Conservation (phyloP, 768 basidiomycete species). For the Kwoniella sp. region DNA sequence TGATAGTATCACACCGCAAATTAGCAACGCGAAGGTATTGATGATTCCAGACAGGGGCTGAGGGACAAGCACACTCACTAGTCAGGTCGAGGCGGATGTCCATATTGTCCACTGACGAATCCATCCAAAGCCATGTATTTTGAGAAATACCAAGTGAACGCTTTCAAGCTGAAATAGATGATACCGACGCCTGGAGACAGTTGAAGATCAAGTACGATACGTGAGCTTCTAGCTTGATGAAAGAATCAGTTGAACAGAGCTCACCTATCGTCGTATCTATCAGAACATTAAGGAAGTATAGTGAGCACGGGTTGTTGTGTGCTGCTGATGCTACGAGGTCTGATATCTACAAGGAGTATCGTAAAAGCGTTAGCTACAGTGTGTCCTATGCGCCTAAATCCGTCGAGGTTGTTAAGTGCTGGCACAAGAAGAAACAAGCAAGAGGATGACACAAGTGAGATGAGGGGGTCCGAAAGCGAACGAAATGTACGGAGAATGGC, state of each 20-base stretch:
- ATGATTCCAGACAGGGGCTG: too few species aligned
- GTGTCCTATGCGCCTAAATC: too few species aligned
- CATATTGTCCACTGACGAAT: slow-evolving; percentile 85
- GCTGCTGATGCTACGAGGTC: slow-evolving; percentile 70
- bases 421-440: too few species aligned
- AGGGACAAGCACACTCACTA: slow-evolving; percentile 72
- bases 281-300: slow-evolving; percentile 90
- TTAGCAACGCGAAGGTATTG: too few species aligned
- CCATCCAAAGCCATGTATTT: slow-evolving; percentile 70
- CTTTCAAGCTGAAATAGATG: slow-evolving; percentile 72
- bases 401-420: too few species aligned
- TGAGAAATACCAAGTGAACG: slow-evolving; percentile 67
- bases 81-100: slow-evolving; percentile 71
- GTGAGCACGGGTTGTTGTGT: slow-evolving; percentile 72
- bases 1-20: too few species aligned
- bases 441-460: too few species aligned
- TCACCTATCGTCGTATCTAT: slow-evolving; percentile 87
- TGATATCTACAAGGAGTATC: slow-evolving; percentile 62
- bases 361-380: slow-evolving; percentile 62
- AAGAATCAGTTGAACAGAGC: too few species aligned
- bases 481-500: too few species aligned
- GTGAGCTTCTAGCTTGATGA: too few species aligned
- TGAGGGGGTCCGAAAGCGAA: too few species aligned
- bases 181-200: slow-evolving; percentile 71
- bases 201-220: neutral